phyloP scores from a whole-genome alignment of 148 eudicot genomes.

The Amaranthus palmeri region DNA sequence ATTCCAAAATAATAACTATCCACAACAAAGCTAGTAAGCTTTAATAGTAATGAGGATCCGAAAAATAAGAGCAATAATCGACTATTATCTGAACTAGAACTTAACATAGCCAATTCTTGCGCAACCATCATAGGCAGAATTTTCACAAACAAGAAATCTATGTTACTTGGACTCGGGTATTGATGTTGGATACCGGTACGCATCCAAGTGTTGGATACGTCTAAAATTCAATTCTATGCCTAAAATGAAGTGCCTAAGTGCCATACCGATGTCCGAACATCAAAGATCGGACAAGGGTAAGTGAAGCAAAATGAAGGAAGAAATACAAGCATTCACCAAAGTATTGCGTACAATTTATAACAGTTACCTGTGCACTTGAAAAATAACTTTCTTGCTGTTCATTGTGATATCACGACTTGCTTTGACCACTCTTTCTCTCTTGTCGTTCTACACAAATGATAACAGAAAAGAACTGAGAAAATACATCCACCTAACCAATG shows the following conservation, averaged over 20 bases:
- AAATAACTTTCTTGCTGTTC: conserved; percentile 97
- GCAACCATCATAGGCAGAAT: background rate
- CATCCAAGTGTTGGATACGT: too few species aligned
- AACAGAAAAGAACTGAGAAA: background rate
- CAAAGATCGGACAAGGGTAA: too few species aligned
- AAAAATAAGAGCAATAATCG: background rate
- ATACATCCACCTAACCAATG: background rate
- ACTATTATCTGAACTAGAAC: background rate
- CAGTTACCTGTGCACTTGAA: conserved; percentile 92
- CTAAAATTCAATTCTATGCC: background rate
- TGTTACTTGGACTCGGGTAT: background rate
- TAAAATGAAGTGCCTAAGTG: background rate
- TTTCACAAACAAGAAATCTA: background rate
- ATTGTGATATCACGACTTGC: conserved; percentile 96
- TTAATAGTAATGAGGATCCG: background rate
- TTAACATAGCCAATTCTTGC: background rate
- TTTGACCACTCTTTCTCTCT: conserved; percentile 94
- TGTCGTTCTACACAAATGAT: conserved; percentile 61
- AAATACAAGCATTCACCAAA: background rate
- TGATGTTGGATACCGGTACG: too few species aligned
- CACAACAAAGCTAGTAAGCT: background rate
- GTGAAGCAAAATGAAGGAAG: too few species aligned
- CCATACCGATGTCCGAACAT: too few species aligned
- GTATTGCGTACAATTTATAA: background rate
- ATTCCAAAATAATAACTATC: background rate